Base-by-base conservation (phyloP, 2,329 filamentous ascomycete genomes). In the Sclerotinia sclerotiorum region DNA sequence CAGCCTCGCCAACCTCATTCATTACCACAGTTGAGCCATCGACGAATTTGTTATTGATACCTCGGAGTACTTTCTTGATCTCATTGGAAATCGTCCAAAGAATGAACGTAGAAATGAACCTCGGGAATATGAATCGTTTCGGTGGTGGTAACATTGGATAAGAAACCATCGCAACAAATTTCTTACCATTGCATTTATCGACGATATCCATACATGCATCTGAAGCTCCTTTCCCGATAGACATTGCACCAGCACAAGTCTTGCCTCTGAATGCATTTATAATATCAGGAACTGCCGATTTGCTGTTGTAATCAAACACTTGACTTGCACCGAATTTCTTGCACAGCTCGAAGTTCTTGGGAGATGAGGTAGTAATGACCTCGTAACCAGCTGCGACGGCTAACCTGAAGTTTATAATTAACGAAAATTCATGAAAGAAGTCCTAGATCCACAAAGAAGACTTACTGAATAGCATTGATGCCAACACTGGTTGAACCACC, bases 381-480 rank as follows among this genome's bases (percentile, higher is more conserved):
- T 79, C 78, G 63, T 81, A 78, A 8, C 82, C 82, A 11, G 81
- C 76, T 2, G 78, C 79, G 0, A 75, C 76, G 1, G 80, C 81
- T 3, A 83, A 75, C 69, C 65, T 67, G 8, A 21, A 19, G 24
- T 19, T 19, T 17, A 10, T 17, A 7, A 6, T 62, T 5, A 67
- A 27, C 24, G 32, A 5, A 2, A 44, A 19, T 21, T 19, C 6
- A 44, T 46, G 5, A n/a, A 19, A 13, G 11, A 10, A 15, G 15
- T 2, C 15, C 11, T 17, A 11, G 17, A 4, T 17, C 5, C 17
- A 19, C 3, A 13, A 27, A 2, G 21, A 7, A 39, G 2, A 52
- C 56, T 52, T 32, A 67, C 65, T 68, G 67, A 52, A 83, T 81
- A 0, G 80, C 81, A 21, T 77, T 79, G 15, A 67, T 48, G 17